These are phyloP conservation scores for Botrytis deweyae DNA, from an alignment of 2,329 filamentous ascomycete species.

Conservation along the genomic window DNA sequence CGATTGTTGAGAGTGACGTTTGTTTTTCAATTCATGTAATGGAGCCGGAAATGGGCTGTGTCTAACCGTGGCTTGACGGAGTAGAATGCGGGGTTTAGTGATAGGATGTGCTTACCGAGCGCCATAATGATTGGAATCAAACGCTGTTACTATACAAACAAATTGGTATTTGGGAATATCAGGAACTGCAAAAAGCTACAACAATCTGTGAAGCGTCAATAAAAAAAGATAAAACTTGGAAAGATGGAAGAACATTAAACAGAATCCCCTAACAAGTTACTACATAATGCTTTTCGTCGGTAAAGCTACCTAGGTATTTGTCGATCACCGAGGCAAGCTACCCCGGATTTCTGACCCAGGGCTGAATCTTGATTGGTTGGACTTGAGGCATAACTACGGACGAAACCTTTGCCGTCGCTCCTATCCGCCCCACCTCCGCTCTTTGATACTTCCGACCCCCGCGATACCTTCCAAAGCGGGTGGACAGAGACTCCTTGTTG, in stretches of 20 bases:
- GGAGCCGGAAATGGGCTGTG: background rate
- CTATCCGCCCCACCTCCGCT: background rate
- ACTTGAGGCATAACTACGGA: background rate
- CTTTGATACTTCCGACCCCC: background rate
- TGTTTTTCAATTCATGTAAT: background rate
- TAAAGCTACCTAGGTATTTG: background rate
- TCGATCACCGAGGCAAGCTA: slow-evolving; percentile 9
- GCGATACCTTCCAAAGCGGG: background rate
- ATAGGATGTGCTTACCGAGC: background rate
- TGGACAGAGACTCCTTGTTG: background rate
- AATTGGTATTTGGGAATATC: background rate
- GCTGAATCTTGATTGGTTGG: background rate
- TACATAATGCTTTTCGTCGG: background rate
- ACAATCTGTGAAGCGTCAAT: background rate
- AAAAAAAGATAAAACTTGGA: background rate
- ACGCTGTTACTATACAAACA: background rate
- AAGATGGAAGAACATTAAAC: background rate
- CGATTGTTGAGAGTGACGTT: background rate
- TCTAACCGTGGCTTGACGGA: background rate
- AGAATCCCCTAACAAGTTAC: background rate
- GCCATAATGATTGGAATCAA: slow-evolving; percentile 1
- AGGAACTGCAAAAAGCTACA: background rate
- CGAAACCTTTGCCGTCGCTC: background rate
- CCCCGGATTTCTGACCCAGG: background rate
- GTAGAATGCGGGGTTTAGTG: background rate